Conservation (phyloP, 2,329 filamentous ascomycete species). For the Lachnellula suecica region DNA sequence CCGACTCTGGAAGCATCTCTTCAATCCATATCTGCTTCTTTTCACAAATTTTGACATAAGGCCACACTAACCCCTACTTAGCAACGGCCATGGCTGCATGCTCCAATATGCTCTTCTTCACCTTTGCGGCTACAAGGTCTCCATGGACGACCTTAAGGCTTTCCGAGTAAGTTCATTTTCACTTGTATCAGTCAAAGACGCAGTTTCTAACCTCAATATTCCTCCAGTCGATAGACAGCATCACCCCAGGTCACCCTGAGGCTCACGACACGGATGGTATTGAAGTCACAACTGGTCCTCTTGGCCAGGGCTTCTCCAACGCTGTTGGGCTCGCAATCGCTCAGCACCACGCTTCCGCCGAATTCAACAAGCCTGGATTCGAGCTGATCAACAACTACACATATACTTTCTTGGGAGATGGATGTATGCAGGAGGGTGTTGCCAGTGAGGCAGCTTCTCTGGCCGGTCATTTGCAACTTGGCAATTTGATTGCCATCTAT, state of each 20-base stretch:
- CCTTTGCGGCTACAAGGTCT: slow-evolving; percentile 86
- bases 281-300: slow-evolving; percentile 96
- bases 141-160: slow-evolving; percentile 87
- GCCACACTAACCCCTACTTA: slow-evolving; percentile 38
- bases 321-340: slow-evolving; percentile 97
- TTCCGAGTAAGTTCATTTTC: slow-evolving; percentile 74
- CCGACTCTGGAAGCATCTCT: too few relatives aligned
- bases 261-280: slow-evolving; percentile 93
- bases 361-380: slow-evolving; percentile 96
- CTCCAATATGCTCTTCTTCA: slow-evolving; percentile 98
- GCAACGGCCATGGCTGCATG: slow-evolving; percentile 99
- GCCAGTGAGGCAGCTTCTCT: slow-evolving; percentile 88
- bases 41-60: not conserved
- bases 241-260: slow-evolving; percentile 95
- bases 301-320: slow-evolving; percentile 96
- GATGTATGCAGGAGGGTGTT: slow-evolving; percentile 98
- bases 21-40: too few relatives aligned
- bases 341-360: slow-evolving; percentile 84
- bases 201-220: slow-evolving; percentile 4
- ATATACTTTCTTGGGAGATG: slow-evolving; percentile 95
- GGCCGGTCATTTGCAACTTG: slow-evolving; percentile 94
- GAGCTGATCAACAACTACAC: slow-evolving; percentile 95
- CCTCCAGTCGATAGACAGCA: slow-evolving; percentile 57
- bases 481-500: slow-evolving; percentile 95
- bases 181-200: slow-evolving; percentile 3